Base-by-base conservation (phyloP, 345 rosid genomes). In the Angophora floribunda region DNA sequence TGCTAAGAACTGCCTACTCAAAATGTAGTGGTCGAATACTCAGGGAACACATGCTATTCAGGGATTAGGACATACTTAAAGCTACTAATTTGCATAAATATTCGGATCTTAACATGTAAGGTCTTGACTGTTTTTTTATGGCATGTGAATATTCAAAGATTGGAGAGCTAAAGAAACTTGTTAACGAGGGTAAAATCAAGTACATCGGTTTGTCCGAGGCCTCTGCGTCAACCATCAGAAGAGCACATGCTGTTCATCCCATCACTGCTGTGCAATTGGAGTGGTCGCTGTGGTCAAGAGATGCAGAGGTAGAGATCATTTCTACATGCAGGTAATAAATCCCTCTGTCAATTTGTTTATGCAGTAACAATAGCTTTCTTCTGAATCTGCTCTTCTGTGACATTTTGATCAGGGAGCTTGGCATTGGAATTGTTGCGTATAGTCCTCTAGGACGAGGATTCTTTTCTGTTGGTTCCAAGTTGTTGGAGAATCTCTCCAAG, bases 211-310 rank as follows among this genome's bases (percentile, higher is more conserved):
- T 96, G 17, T 96, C 98, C 1, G 95, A 95, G 92, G 97, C 97
- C 57, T 96, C 96, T 7, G 95, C 97, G 28, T 94, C 99, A 32
- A 95, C 98, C 26, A 95, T 96, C 87, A 94, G 95, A 91, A 57
- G 61, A 57, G 61, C 61, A 57, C 28, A 57, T 57, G 61, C 13
- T 22, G 28, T 57, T 57, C 61, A 89, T 75, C 98, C 98, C 0
- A 90, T 95, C 51, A 95, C 95, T 8, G 98, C 96, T 9, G 92
- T 96, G 41, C 95, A 95, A 70, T 88, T 95, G 52, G 98, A 95
- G 87, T 96, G 98, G 99, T 96, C 98, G 4, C 90, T 96, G 75
- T 96, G 99, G 99, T 79, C 95, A 1, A 92, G 99, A 90, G 99
- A 95, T 89, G 96, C 91, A 44, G 97, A 96, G 91, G 93, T 92